Percentiles rank a stretch among this genome's conserved stretches.
Conservation (phyloP, 1,284 basidiomycete species). For the Naganishia liquefaciens region DNA sequence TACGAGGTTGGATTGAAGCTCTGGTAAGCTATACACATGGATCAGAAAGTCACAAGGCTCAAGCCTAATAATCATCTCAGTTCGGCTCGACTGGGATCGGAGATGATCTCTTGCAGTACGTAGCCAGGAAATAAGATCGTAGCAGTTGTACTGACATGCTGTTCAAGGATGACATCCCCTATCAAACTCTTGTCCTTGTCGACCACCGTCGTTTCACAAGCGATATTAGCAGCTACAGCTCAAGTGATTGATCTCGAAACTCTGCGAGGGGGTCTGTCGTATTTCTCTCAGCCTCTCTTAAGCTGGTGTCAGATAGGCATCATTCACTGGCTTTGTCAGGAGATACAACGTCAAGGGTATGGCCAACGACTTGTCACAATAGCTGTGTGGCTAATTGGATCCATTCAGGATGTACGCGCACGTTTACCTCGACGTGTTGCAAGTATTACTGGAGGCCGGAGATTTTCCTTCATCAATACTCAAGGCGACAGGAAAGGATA, state of each 20-base stretch:
- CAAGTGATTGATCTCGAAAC: constrained; percentile 58
- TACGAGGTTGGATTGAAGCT: constrained; percentile 53
- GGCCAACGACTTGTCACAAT: constrained; percentile 4
- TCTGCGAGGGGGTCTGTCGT: constrained; percentile 57
- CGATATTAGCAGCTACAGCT: constrained; percentile 53
- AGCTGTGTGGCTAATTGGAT: not conserved
- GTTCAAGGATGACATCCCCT: constrained; percentile 52
- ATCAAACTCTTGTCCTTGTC: constrained; percentile 54
- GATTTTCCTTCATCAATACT: constrained; percentile 46
- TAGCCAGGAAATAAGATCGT: not conserved
- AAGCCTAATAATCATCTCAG: constrained; percentile 37
- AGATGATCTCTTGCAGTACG: constrained; percentile 50
- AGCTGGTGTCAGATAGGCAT: constrained; percentile 58
- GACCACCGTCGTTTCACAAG: constrained; percentile 57
- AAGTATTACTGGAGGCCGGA: constrained; percentile 45
- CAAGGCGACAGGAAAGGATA: constrained; percentile 38
- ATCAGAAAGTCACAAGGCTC: not conserved
- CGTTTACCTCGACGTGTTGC: constrained; percentile 50
- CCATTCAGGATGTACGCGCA: constrained; percentile 42
- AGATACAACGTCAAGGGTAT: constrained; percentile 51
- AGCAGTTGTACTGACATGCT: constrained; percentile 1
- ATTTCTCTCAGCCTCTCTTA: constrained; percentile 59
- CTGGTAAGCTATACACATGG: constrained; percentile 40
- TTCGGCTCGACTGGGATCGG: constrained; percentile 54
- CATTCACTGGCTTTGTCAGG: constrained; percentile 51